Base-by-base conservation (phyloP, 768 basidiomycete species). In the Russula griseocarnosa region DNA sequence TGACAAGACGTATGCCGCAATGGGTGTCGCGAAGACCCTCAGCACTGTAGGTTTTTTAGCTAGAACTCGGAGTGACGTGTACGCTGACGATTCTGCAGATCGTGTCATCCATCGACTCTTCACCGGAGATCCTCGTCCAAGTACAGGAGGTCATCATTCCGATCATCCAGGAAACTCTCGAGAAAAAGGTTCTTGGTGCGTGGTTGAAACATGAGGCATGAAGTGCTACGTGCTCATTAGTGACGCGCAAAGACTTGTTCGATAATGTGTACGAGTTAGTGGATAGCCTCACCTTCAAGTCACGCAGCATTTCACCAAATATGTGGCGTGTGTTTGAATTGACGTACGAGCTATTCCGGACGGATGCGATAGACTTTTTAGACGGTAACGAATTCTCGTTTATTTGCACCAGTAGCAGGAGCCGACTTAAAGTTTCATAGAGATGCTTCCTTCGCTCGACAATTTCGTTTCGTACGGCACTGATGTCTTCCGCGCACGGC, bases 271-370 rank as follows among this genome's bases (percentile, higher is more conserved):
- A 87, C 72, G 91, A 93, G 67, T 76, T 95, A 57, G 83, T 92
- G 55, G 94, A 95, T 70, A 88, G 80, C 66, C 76, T 95, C 62
- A 92, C 92, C 0, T 95, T 91, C 81, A 90, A 86, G 74, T 80
- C 88, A 61, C 83, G 85, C 66, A 73, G 80, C 59, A 86, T 96
- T 70, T 84, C 89, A 44, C 86, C 89, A 0, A 82, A 79, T 68
- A 87, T 95, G 87, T 95, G 93, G 94, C 86, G 84, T 11, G 80
- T 95, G 40, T 91, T 92, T 66, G 91, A 94, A 75, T 74, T 86
- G 67, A 94, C 89, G 0, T 93, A 92, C 75, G 80, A 81, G 55
- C 76, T 90, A 22, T 92, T 95, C 85, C 92, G 92, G 74, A 78
- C 81, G 18, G 88, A 91, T 36, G 92, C 90, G 18, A 76, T 88